phyloP scores from a whole-genome alignment of 495 filamentous ascomycete genomes.

The Aspergillus nanangensis region DNA sequence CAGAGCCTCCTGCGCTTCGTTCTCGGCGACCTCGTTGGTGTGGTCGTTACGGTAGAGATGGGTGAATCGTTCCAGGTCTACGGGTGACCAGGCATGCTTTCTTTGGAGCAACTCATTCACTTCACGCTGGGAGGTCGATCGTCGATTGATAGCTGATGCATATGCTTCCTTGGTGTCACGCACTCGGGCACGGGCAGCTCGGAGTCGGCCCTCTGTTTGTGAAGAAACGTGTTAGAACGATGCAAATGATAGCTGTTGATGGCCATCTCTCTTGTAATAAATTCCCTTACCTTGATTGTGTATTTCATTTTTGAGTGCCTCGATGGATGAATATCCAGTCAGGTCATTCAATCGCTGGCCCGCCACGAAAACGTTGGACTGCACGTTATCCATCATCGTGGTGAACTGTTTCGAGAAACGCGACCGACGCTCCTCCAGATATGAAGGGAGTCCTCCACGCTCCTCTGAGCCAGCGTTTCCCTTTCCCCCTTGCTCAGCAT shows the following conservation, averaged over 20 bases:
- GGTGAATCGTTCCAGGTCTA: slow-evolving; percentile 93
- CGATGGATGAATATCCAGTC: slow-evolving; percentile 93
- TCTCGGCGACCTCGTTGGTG: slow-evolving; percentile 83
- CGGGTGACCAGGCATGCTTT: slow-evolving; percentile 84
- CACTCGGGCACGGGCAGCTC: slow-evolving; percentile 58
- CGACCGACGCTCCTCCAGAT: slow-evolving; percentile 67
- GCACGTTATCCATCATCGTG: slow-evolving; percentile 80
- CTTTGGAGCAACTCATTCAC: slow-evolving; percentile 90
- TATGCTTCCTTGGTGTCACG: slow-evolving; percentile 69
- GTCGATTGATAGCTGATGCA: slow-evolving; percentile 68
- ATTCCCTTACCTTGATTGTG: slow-evolving; percentile 57
- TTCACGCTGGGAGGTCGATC: slow-evolving; percentile 87
- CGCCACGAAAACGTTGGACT: slow-evolving; percentile 77
- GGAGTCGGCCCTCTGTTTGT: slow-evolving; percentile 56
- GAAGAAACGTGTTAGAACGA: slow-evolving; percentile 3
- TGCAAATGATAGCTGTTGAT: too few relatives aligned
- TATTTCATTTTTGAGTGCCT: slow-evolving; percentile 75
- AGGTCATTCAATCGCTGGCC: slow-evolving; percentile 87
- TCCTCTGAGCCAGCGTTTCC: slow-evolving; percentile 1
- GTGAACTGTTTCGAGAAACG: slow-evolving; percentile 69
- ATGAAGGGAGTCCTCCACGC: slow-evolving; percentile 62
- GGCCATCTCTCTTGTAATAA: too few relatives aligned
- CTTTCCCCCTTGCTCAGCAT: slow-evolving; percentile 7
- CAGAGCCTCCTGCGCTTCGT: slow-evolving; percentile 65
- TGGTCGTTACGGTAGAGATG: slow-evolving; percentile 88